These are phyloP conservation scores for Coprinopsis cinerea DNA, from an alignment of 768 basidiomycete species.

Conservation along the genomic window DNA sequence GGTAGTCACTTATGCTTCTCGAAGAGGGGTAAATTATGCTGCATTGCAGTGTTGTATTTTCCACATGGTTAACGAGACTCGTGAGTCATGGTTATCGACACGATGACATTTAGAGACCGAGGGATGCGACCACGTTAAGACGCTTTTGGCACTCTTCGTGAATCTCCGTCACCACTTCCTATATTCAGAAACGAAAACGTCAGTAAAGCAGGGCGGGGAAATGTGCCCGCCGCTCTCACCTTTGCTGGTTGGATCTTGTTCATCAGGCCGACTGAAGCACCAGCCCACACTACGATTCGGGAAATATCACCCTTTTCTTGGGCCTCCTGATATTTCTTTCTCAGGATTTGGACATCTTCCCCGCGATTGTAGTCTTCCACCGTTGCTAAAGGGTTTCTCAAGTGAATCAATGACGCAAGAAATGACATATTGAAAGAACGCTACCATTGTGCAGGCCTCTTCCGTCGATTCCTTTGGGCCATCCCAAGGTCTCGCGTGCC, in stretches of 20 bases:
- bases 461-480: constrained; percentile 60
- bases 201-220: not conserved
- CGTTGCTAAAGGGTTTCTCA: constrained; percentile 34
- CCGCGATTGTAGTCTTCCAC: constrained; percentile 52
- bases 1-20: no score
- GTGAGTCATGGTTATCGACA: no score
- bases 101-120: not conserved
- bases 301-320: constrained; percentile 38
- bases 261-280: constrained; percentile 57
- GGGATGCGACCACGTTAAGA: constrained; percentile 17
- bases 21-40: no score
- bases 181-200: constrained; percentile 5
- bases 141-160: constrained; percentile 37
- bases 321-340: constrained; percentile 41
- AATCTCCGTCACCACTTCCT: constrained; percentile 54
- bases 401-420: constrained; percentile 2
- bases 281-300: constrained; percentile 63
- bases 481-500: constrained; percentile 48
- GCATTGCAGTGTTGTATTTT: no score
- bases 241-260: constrained; percentile 33
- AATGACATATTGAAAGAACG: constrained; percentile 10
- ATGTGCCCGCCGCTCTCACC: constrained; percentile 18
- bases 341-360: constrained; percentile 35
- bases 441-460: constrained; percentile 51
- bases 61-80: no score